phyloP scores from a whole-genome alignment of 164 flowering plant genomes.

The Vitis labrusca region DNA sequence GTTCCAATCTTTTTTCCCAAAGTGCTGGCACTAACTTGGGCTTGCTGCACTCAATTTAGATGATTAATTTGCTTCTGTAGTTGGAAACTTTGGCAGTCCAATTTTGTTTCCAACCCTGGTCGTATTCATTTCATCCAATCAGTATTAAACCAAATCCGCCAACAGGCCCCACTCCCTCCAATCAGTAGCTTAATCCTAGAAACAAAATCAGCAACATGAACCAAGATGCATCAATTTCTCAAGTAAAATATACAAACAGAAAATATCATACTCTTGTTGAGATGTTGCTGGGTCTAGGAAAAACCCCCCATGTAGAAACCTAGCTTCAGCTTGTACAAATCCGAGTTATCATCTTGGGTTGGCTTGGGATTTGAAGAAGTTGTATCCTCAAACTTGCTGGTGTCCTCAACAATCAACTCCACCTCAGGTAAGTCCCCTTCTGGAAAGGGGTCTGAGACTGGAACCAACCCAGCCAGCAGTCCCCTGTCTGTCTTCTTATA shows the following conservation, averaged over 20 bases:
- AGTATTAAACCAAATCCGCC: too few species aligned
- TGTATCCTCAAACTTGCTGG: conserved; percentile 51
- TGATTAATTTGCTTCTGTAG: too few species aligned
- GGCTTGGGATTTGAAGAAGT: conserved; percentile 17
- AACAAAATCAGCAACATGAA: too few species aligned
- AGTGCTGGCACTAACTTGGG: too few species aligned
- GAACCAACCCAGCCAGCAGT: conserved; percentile 78
- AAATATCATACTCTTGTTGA: conserved; percentile 66
- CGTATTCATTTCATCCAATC: too few species aligned
- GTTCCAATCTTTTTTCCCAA: too few species aligned
- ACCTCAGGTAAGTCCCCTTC: conserved; percentile 71
- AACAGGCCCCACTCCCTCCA: too few species aligned
- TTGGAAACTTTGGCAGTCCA: too few species aligned
- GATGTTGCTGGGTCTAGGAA: conserved; percentile 86
- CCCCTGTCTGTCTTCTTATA: conserved; percentile 74
- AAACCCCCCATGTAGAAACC: conserved; percentile 97
- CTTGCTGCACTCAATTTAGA: too few species aligned
- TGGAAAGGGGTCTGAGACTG: conserved; percentile 53
- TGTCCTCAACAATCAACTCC: conserved; percentile 76
- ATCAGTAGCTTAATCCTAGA: too few species aligned
- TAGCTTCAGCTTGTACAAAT: conserved; percentile 83
- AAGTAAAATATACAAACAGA: neutral
- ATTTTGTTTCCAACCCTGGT: too few species aligned
- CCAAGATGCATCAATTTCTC: too few species aligned
- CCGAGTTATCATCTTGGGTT: conserved; percentile 38